phyloP scores from a whole-genome alignment of 768 basidiomycete genomes.

The Amanita exitialis region DNA sequence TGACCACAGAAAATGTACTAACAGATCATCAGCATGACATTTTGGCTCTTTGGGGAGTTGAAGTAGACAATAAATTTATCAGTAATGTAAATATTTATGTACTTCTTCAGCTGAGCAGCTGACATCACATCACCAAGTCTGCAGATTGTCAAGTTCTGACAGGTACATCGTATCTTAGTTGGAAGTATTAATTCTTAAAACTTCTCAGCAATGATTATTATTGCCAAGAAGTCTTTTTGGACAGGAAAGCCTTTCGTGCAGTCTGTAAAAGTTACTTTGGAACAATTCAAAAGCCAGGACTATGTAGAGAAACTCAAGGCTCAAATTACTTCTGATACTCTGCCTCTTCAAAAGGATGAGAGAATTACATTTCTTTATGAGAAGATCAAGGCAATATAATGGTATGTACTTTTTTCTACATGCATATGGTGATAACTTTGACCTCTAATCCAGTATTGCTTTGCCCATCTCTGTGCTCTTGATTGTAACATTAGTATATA shows the following conservation, averaged over 20 bases:
- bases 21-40: too few relatives aligned
- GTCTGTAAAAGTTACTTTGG: background rate
- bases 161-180: background rate
- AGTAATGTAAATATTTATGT: background rate
- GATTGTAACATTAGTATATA: too few relatives aligned
- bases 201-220: background rate
- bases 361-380: background rate
- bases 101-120: accelerated
- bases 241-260: background rate
- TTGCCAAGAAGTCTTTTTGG: background rate
- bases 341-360: background rate
- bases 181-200: background rate
- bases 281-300: background rate
- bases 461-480: too few relatives aligned
- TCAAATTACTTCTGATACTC: background rate
- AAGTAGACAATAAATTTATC: background rate
- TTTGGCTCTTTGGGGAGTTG: background rate
- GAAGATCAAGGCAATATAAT: too few relatives aligned
- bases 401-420: too few relatives aligned
- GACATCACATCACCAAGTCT: background rate
- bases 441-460: too few relatives aligned
- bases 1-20: too few relatives aligned
- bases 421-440: too few relatives aligned
- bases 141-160: background rate
- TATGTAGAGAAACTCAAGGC: background rate